These are phyloP conservation scores for Tausonia pullulans DNA, from an alignment of 1,284 basidiomycete genomes.

Conservation along the genomic window DNA sequence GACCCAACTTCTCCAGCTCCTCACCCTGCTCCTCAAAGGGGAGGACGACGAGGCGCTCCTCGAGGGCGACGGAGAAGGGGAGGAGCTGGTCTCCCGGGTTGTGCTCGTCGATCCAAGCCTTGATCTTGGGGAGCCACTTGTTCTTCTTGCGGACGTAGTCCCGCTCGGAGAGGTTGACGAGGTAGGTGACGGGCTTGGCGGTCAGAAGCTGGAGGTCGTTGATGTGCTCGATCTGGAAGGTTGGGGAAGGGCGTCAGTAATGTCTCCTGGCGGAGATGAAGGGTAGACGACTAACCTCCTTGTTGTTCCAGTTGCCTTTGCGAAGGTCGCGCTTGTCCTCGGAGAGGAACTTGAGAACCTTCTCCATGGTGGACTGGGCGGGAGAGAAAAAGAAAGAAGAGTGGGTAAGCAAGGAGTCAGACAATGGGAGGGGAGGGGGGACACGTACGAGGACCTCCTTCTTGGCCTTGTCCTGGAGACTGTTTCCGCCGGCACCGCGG, in stretches of 20 bases:
- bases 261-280: not conserved
- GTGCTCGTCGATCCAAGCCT: constrained; percentile 94
- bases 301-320: constrained; percentile 89
- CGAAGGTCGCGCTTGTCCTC: constrained; percentile 84
- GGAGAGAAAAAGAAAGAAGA: not conserved
- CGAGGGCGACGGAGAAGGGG: constrained; percentile 92
- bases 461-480: constrained; percentile 86
- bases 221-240: constrained; percentile 77
- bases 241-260: constrained; percentile 15
- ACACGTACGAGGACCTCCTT: constrained; percentile 53
- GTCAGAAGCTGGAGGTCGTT: constrained; percentile 86
- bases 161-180: constrained; percentile 91
- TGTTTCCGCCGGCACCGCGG: constrained; percentile 53
- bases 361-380: constrained; percentile 66
- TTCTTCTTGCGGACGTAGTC: constrained; percentile 98
- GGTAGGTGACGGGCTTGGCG: constrained; percentile 95
- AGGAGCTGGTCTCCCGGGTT: constrained; percentile 94
- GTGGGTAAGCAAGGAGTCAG: constrained; percentile 20
- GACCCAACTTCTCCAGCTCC: constrained; percentile 54
- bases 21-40: constrained; percentile 54
- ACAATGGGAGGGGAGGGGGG: not conserved
- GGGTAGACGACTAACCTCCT: constrained; percentile 61
- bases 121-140: constrained; percentile 98
- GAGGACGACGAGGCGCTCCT: constrained; percentile 73
- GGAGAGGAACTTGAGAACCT: constrained; percentile 65